phyloP scores from a whole-genome alignment of 2,329 filamentous ascomycete genomes.

The Aspergillus sp. region DNA sequence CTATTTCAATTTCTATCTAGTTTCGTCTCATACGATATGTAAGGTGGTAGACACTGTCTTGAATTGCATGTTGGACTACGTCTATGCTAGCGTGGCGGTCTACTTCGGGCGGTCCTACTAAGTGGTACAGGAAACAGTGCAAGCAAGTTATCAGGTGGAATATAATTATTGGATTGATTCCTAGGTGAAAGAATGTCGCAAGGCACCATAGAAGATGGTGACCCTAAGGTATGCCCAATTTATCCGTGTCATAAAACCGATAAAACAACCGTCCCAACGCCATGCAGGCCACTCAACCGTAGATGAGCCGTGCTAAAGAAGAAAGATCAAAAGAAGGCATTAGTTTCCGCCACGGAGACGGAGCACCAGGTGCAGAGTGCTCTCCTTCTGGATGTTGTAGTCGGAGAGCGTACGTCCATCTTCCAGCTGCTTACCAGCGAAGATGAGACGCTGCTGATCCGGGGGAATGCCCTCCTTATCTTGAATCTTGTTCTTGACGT shows the following conservation, averaged over 20 bases:
- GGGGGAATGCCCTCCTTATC: conserved; percentile 79
- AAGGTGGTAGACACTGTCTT: neutral
- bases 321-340: conserved; percentile 23
- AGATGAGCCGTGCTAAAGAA: conserved; percentile 26
- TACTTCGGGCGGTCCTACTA: neutral
- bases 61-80: neutral
- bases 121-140: neutral
- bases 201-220: conserved; percentile 21
- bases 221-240: conserved; percentile 28
- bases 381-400: conserved; percentile 64
- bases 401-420: conserved; percentile 54
- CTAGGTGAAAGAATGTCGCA: conserved; percentile 23
- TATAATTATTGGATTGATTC: conserved; percentile 3
- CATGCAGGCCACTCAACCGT: conserved; percentile 37
- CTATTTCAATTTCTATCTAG: no score
- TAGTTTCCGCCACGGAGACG: conserved; percentile 48
- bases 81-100: neutral
- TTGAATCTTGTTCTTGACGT: conserved; percentile 72
- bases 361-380: conserved; percentile 63
- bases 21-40: no score
- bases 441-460: conserved; percentile 71
- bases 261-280: conserved; percentile 40
- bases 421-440: conserved; percentile 67
- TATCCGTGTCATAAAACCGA: conserved; percentile 21
- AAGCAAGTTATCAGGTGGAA: neutral